Evolutionary conservation across 2,329 filamentous ascomycete species (phyloP), one percentile per base, ranked within the genome.

Genomic region (Colletotrichum trifolii): DNA sequence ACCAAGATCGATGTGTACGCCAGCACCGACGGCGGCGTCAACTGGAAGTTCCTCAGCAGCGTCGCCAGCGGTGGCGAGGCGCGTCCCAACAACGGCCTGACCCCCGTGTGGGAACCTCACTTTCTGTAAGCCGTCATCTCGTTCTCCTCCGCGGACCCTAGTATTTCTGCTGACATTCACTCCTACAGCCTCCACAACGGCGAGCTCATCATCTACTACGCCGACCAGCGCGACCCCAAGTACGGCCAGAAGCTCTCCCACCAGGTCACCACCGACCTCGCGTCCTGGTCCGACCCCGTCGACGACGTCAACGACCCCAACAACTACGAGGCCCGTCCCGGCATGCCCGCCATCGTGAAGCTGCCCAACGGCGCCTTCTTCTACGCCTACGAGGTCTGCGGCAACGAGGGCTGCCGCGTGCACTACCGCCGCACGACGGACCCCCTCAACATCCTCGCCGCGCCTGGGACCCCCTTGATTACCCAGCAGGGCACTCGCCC

Each of bases 51-150:
- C 69, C 84, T 91, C 55, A 89, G 85, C 65, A 83, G 87, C 67
- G 84, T 92, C 43, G 89, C 89, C 2, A 78, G 79, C 1, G 90
- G 90, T 38, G 88, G 88, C 17, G 81, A 82, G 54, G 88, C 89
- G 2, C 70, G 79, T 0, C 85, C 89, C 2, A 83, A 86, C 71
- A 91, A 92, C 71, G 89, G 88, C 2, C 73, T 87, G 43, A 90
- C 88, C 0, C 88, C 89, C 0, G 87, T 93, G 15, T 93, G 90
- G 90, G 91, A 93, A 74, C 90, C 90, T 0, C 91, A 89, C 73
- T 75, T 92, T 47, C 71, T 87, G 73, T 77, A 68, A 67, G 74
- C 33, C n/a, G 17, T 2, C 10, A 12, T 5, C 13, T 46, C 0
- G 2, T 2, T 3, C 6, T 2, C 15, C 12, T 25, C 9, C 5